These are phyloP conservation scores for Meyerozyma carpophila DNA, from an alignment of 1,139 yeast genomes.

Conservation along the genomic window DNA sequence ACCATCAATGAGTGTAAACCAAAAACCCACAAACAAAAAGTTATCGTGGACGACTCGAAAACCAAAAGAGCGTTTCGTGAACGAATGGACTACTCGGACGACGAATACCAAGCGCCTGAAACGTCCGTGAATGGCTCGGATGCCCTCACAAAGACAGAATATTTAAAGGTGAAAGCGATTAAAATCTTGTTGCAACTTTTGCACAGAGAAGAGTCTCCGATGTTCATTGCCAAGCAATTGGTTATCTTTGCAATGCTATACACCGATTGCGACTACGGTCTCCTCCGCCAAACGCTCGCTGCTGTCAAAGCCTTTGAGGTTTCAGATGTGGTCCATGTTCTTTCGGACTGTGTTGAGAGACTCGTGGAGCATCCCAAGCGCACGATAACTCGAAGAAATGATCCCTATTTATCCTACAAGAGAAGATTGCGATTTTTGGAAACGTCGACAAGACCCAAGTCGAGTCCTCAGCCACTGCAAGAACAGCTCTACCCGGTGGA, in stretches of 20 bases:
- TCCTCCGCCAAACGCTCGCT: neutral
- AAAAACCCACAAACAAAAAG: neutral
- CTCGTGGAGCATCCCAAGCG: neutral
- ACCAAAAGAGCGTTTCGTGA: neutral
- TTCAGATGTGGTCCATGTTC: neutral
- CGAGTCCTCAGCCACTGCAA: neutral
- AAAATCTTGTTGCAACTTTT: conserved; percentile 9
- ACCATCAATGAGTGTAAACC: neutral
- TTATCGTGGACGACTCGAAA: neutral
- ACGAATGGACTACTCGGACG: neutral
- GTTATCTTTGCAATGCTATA: conserved; percentile 19
- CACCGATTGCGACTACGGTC: conserved; percentile 8
- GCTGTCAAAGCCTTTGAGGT: neutral
- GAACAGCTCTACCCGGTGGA: neutral
- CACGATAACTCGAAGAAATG: neutral
- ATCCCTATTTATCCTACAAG: neutral
- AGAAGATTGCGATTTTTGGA: neutral
- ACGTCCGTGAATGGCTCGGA: neutral
- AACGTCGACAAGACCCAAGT: neutral
- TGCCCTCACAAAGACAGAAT: conserved; percentile 1
- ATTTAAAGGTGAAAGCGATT: neutral
- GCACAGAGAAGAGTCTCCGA: conserved; percentile 24
- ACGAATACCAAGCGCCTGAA: neutral
- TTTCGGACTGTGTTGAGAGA: neutral
- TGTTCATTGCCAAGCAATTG: conserved; percentile 21